Percentiles rank a stretch among this genome's conserved stretches.
Evolutionary conservation across 2,329 filamentous ascomycete species (phyloP).

Genomic region (Venturiaceae sp.): DNA sequence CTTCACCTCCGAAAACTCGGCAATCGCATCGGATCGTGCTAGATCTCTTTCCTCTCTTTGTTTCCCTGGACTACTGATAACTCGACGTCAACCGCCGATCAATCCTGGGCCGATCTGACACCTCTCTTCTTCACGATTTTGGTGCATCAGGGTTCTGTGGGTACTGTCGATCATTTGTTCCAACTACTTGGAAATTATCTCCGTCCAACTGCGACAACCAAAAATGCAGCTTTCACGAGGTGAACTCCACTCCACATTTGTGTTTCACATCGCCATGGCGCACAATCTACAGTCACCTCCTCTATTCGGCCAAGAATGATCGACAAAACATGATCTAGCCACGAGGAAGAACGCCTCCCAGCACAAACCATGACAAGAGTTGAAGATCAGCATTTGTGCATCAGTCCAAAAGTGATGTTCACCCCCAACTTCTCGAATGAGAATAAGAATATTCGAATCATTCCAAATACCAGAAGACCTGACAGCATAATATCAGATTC

Average conservation of each 20-base stretch:
- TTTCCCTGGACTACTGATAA: neutral
- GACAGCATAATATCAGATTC: neutral
- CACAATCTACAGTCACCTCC: neutral
- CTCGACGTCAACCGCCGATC: neutral
- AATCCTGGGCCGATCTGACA: neutral
- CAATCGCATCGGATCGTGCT: neutral
- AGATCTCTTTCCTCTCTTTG: neutral
- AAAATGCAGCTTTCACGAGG: neutral
- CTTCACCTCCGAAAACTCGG: neutral
- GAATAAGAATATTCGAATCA: neutral
- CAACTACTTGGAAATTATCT: neutral
- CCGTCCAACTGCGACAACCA: neutral
- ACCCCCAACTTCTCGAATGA: neutral
- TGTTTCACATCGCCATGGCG: neutral
- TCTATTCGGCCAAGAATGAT: neutral
- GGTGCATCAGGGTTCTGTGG: neutral
- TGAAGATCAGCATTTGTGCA: neutral
- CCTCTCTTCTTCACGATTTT: neutral
- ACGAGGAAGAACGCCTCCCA: neutral
- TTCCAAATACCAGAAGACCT: neutral
- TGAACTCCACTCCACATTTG: neutral
- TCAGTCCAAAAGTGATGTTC: neutral
- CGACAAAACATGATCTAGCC: neutral
- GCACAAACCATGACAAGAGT: neutral
- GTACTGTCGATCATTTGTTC: neutral